Evolutionary conservation across 2,329 filamentous ascomycete species (phyloP), one percentile per base, ranked within the genome.

Genomic region (Keithomyces neogunnii): DNA sequence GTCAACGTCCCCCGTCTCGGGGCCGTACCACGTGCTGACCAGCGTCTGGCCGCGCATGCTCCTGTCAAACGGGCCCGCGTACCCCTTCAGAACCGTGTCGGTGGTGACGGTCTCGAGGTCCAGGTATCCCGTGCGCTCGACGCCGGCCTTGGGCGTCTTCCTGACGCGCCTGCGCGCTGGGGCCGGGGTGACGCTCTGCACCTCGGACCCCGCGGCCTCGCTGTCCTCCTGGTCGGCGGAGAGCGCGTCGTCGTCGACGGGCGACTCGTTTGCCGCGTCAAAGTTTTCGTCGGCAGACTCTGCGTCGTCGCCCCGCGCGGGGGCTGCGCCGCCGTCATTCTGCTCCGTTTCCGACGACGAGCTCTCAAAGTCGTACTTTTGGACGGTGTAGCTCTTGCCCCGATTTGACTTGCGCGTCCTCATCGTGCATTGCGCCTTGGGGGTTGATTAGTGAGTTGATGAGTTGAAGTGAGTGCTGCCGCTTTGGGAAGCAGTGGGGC

Each of bases 1-100:
- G 38, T 59, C 63, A 51, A 74, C 59, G 6, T 63, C 60, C 6
- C 64, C 58, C 31, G 61, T 59, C 29, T 67, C 65, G 0, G 72
- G 68, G 1, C 73, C 73, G 55, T 73, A 76, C 66, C 73, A 69
- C 33, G 67, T 61, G 30, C 68, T 64, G 8, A 73, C 54, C 5
- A 69, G 62, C 2, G 62, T 57, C 5, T 64, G 61, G 19, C 65
- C 63, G 38, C 67, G 65, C 11, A 66, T 58, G 2, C 60, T 56
- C 5, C 66, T 59, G 33, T 68, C 64, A 48, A 68, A 71, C 1
- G 66, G 64, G 6, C 69, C 69, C 49, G 64, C 58, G 55, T 69
- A 68, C 42, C 61, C 62, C 50, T 63, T 64, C 38, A 64, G 59
- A 48, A 61, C 61, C 2, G 60, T 64, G 43, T 68, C 66, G 13